Conservation (phyloP, 208 protist species). For the Entamoeba invadens region DNA sequence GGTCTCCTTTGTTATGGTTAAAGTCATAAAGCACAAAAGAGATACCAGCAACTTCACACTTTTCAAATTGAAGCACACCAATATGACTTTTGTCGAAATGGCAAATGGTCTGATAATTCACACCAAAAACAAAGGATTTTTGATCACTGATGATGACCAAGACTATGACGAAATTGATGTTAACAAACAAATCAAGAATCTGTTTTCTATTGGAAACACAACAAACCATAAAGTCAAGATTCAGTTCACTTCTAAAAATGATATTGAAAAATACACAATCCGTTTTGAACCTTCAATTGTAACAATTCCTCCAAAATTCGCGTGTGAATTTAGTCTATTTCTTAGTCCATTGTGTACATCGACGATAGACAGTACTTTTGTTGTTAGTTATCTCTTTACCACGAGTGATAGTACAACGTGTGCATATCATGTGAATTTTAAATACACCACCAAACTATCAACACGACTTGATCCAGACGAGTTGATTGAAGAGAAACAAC, state of each 20-base stretch:
- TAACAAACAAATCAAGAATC: not conserved
- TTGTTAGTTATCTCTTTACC: not conserved
- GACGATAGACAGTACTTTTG: not conserved
- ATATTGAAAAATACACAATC: not conserved
- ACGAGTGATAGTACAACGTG: not conserved
- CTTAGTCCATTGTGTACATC: not conserved
- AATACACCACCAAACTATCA: too few relatives aligned
- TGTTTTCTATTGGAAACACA: too few relatives aligned
- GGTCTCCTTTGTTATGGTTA: too few relatives aligned
- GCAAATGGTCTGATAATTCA: too few relatives aligned
- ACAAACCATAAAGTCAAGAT: not conserved
- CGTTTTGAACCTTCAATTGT: not conserved
- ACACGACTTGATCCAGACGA: too few relatives aligned
- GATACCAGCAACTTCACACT: too few relatives aligned
- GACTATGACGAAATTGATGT: not conserved
- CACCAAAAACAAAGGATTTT: too few relatives aligned
- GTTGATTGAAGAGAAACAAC: too few relatives aligned
- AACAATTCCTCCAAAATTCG: not conserved
- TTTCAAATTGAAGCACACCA: too few relatives aligned
- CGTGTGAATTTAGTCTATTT: not conserved
- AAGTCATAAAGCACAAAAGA: too few relatives aligned
- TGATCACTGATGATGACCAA: not conserved
- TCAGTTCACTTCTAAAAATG: not conserved
- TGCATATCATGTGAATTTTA: not conserved
- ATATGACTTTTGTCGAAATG: too few relatives aligned